These are phyloP conservation scores for Cladorrhinum samala DNA, from an alignment of 495 filamentous ascomycete genomes.

Conservation along the genomic window DNA sequence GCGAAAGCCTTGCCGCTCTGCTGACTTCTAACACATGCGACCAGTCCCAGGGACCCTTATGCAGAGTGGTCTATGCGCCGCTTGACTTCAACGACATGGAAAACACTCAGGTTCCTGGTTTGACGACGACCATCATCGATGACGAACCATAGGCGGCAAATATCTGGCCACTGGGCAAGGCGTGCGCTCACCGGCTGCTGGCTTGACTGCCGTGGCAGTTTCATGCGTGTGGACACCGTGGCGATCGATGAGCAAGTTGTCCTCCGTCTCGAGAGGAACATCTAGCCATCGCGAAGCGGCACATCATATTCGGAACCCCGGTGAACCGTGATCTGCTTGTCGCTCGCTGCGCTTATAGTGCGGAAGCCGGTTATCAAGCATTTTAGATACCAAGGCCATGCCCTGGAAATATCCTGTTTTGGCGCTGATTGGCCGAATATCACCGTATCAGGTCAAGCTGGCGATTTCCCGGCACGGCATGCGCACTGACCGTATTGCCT, in stretches of 20 bases:
- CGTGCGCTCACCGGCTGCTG: not conserved
- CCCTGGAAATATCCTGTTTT: too few species aligned
- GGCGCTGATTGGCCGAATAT: not conserved
- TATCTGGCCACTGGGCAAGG: not conserved
- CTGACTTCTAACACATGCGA: constrained; percentile 28
- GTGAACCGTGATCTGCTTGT: too few species aligned
- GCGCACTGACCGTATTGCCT: not conserved
- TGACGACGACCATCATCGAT: too few species aligned
- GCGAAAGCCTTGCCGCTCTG: constrained; percentile 22
- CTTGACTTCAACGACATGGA: constrained; percentile 14
- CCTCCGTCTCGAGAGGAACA: not conserved
- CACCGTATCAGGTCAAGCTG: not conserved
- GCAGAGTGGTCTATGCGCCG: constrained; percentile 25
- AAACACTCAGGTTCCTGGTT: not conserved
- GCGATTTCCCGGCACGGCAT: not conserved
- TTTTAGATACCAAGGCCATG: not conserved
- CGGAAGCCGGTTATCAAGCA: too few species aligned
- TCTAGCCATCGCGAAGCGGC: too few species aligned
- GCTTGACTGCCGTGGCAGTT: not conserved
- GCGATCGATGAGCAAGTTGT: not conserved
- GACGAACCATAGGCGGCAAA: not conserved
- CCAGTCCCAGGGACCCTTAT: constrained; percentile 18
- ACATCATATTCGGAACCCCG: too few species aligned
- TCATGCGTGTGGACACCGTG: constrained; percentile 1
- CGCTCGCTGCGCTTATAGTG: too few species aligned